Conservation (phyloP, 257 asterid genomes). For the Gentiana straminea region DNA sequence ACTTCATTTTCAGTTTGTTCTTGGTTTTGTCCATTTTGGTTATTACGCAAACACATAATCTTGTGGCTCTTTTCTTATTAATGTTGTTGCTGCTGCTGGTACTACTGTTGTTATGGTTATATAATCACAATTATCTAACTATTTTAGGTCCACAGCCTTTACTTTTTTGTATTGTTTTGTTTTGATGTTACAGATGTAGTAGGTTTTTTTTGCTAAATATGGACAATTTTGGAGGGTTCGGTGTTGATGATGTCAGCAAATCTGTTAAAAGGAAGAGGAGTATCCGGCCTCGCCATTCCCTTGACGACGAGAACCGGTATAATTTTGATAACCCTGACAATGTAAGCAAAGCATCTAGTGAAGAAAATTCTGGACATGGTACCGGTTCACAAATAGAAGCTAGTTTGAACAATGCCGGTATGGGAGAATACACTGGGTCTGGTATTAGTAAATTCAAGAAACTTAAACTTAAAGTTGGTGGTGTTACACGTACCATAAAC, state of each 20-base stretch:
- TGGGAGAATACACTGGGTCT: conserved; percentile 19
- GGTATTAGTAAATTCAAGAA: conserved; percentile 35
- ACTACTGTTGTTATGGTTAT: too few relatives aligned
- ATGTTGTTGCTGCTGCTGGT: too few relatives aligned
- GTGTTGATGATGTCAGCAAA: conserved; percentile 18
- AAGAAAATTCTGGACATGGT: conserved; percentile 22
- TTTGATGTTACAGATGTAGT: too few relatives aligned
- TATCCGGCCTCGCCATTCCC: conserved; percentile 36
- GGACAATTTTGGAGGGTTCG: conserved; percentile 36
- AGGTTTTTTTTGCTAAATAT: conserved; percentile 14
- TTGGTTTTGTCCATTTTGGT: too few relatives aligned
- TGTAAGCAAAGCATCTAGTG: conserved; percentile 42
- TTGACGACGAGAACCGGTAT: conserved; percentile 35
- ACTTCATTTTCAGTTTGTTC: too few relatives aligned
- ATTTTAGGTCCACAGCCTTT: too few relatives aligned
- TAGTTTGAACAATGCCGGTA: not conserved
- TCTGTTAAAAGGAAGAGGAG: conserved; percentile 49
- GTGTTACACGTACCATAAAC: conserved; percentile 63
- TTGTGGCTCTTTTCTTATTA: too few relatives aligned
- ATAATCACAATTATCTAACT: too few relatives aligned
- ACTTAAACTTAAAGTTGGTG: conserved; percentile 78
- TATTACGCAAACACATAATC: too few relatives aligned
- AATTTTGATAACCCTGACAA: conserved; percentile 31
- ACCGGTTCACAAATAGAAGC: conserved; percentile 14
- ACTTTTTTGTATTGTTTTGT: too few relatives aligned